These are phyloP conservation scores for Akanthomyces dipterigenus DNA, from an alignment of 2,329 filamentous ascomycete species.

Conservation along the genomic window DNA sequence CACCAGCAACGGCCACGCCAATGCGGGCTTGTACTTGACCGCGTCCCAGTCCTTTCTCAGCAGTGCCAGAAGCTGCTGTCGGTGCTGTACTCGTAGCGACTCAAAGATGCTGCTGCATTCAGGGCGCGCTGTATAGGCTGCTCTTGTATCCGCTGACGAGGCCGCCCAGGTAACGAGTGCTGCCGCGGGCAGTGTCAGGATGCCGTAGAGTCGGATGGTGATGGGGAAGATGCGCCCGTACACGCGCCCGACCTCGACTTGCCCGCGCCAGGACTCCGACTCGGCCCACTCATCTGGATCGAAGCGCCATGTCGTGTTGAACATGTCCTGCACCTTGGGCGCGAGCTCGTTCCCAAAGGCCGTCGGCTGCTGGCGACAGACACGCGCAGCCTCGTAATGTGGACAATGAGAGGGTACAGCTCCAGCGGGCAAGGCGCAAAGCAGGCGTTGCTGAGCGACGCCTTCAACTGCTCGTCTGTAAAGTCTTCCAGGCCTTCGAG, in stretches of 20 bases:
- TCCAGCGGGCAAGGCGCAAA: not conserved
- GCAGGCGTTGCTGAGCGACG: not conserved
- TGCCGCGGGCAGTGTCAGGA: not conserved
- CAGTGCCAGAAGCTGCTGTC: not conserved
- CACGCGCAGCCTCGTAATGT: not conserved
- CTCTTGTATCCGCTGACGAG: not conserved
- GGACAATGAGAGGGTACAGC: not conserved
- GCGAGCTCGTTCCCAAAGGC: not conserved
- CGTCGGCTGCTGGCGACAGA: not conserved
- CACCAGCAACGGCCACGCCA: not conserved
- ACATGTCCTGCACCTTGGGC: not conserved
- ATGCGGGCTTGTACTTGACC: not conserved
- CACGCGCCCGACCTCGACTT: not conserved
- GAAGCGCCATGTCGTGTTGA: not conserved
- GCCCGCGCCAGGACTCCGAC: not conserved
- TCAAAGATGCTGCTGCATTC: not conserved
- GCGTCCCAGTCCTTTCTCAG: not conserved
- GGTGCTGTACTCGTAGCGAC: not conserved
- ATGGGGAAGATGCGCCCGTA: not conserved
- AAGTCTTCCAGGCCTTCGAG: not conserved
- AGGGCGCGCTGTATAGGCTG: not conserved
- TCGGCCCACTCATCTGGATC: not conserved
- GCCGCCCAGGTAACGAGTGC: not conserved
- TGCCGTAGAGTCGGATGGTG: not conserved
- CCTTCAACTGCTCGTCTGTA: not conserved